Percentiles rank a stretch among this genome's conserved stretches.
phyloP scores from a whole-genome alignment of 2,329 filamentous ascomycete species.

The Thielaviopsis populi region DNA sequence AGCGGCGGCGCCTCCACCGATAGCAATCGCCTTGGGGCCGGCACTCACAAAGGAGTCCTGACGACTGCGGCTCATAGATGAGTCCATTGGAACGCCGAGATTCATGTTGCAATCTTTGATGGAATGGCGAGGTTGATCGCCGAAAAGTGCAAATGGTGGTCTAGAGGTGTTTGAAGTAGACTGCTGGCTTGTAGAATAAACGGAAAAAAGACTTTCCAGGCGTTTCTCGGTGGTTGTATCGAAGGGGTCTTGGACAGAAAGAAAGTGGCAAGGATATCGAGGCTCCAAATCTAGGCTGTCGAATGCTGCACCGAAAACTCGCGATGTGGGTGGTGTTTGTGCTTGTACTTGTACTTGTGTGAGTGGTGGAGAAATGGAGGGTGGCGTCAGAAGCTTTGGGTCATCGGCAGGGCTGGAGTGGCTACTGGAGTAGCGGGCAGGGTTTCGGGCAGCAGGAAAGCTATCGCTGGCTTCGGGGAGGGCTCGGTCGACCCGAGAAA shows the following conservation, averaged over 20 bases:
- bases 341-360: neutral
- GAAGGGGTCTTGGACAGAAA: neutral
- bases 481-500: conserved; percentile 3
- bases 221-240: neutral
- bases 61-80: conserved; percentile 39
- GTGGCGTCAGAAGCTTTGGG: conserved; percentile 1
- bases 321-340: neutral
- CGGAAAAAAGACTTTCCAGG: neutral
- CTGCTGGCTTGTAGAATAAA: neutral
- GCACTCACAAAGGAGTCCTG: conserved; percentile 53
- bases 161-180: neutral
- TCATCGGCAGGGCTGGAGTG: neutral
- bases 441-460: neutral
- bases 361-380: neutral
- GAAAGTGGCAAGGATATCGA: neutral
- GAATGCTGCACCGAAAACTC: neutral
- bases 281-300: neutral
- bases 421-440: neutral
- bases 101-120: conserved; percentile 37
- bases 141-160: neutral
- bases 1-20: conserved; percentile 49
- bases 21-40: conserved; percentile 51
- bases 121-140: conserved; percentile 18
- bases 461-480: neutral
- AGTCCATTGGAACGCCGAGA: conserved; percentile 42